Conservation (phyloP, 108 stramenopile species). For the Nannochloropsis gaditana region DNA sequence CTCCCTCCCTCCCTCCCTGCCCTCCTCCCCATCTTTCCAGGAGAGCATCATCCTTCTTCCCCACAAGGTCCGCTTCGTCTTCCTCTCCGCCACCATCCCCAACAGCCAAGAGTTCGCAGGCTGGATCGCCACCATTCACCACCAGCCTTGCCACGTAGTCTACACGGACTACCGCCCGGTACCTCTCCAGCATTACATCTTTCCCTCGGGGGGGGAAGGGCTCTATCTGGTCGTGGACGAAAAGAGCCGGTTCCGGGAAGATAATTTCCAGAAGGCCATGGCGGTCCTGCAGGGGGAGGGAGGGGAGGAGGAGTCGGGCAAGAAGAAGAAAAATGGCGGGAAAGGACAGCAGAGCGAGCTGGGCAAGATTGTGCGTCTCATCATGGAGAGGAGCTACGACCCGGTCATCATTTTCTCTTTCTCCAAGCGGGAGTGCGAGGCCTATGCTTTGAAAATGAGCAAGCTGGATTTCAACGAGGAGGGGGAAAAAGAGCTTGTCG, state of each 20-base stretch:
- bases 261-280: slow-evolving; percentile 94
- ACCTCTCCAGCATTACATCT: slow-evolving; percentile 96
- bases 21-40: slow-evolving; percentile 64
- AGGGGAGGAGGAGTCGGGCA: slow-evolving; percentile 57
- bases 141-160: slow-evolving; percentile 98
- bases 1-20: background rate
- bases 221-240: slow-evolving; percentile 96
- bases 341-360: slow-evolving; percentile 66
- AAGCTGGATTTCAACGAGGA: slow-evolving; percentile 87
- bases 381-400: slow-evolving; percentile 85
- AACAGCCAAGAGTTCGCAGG: slow-evolving; percentile 87
- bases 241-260: slow-evolving; percentile 86
- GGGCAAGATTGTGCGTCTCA: slow-evolving; percentile 84
- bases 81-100: slow-evolving; percentile 95
- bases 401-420: slow-evolving; percentile 98
- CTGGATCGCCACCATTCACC: slow-evolving; percentile 79
- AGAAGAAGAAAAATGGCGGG: slow-evolving; percentile 53
- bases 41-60: slow-evolving; percentile 91
- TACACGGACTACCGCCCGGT: slow-evolving; percentile 98
- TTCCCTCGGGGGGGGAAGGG: slow-evolving; percentile 85
- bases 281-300: slow-evolving; percentile 55
- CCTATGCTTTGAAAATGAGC: slow-evolving; percentile 77
- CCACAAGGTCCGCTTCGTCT: slow-evolving; percentile 77
- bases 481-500: slow-evolving; percentile 86
- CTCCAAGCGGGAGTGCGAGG: slow-evolving; percentile 94